These are phyloP conservation scores for Pseudopyricularia cyperi DNA, from an alignment of 2,329 filamentous ascomycete species.

Conservation along the genomic window DNA sequence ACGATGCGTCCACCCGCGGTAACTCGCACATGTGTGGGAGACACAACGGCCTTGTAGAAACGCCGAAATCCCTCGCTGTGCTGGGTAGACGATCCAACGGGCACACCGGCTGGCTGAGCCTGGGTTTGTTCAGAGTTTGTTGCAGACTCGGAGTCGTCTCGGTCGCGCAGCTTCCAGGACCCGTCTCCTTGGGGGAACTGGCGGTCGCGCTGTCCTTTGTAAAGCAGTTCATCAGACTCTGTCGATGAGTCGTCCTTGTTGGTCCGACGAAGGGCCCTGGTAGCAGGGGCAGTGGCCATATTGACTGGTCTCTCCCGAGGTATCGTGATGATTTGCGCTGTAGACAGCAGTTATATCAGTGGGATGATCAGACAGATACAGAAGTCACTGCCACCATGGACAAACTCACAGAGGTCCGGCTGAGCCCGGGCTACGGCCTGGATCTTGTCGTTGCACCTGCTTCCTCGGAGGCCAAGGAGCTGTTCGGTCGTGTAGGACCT, in stretches of 20 bases:
- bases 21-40: conserved; percentile 53
- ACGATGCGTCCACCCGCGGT: conserved; percentile 56
- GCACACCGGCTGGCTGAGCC: conserved; percentile 38
- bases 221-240: conserved; percentile 19
- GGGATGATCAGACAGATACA: background rate
- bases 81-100: conserved; percentile 37
- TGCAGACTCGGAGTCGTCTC: conserved; percentile 28
- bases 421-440: background rate
- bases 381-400: too few species aligned
- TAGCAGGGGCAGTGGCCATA: background rate
- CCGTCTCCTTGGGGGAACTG: conserved; percentile 9
- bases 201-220: conserved; percentile 15
- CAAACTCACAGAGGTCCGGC: background rate
- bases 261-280: background rate
- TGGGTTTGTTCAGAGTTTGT: conserved; percentile 6
- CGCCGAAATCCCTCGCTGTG: conserved; percentile 52
- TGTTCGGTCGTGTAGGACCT: conserved; percentile 7
- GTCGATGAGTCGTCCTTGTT: conserved; percentile 20
- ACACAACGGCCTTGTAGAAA: conserved; percentile 56
- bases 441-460: background rate
- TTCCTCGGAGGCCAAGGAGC: conserved; percentile 8
- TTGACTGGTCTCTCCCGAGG: background rate
- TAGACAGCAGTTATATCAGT: background rate
- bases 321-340: background rate
- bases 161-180: conserved; percentile 30